A percentile compares a stretch with the other conserved stretches of the same genome.
phyloP scores from a whole-genome alignment of 495 filamentous ascomycete species.

The Penicillium canariense region DNA sequence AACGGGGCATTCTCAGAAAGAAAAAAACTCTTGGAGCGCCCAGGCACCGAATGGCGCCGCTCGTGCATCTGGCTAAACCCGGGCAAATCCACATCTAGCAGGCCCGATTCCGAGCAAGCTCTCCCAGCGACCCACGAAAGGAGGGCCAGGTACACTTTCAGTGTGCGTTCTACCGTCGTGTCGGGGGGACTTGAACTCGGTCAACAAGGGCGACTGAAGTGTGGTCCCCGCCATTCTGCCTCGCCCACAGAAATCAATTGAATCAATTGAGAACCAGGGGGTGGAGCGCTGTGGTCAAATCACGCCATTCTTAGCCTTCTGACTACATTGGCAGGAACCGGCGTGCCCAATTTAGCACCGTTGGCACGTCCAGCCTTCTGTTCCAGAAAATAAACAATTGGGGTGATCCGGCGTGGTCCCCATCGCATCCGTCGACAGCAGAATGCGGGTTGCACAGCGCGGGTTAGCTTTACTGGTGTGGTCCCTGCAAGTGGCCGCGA shows the following conservation, averaged over 20 bases:
- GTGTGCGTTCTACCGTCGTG: neutral
- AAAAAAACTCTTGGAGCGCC: neutral
- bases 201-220: neutral
- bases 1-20: neutral
- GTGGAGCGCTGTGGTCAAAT: conserved; percentile 3
- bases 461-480: conserved; percentile 12
- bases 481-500: conserved; percentile 30
- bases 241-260: no score
- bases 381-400: conserved; percentile 6
- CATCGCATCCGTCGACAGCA: conserved; percentile 9
- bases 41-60: neutral
- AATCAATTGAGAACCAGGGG: no score
- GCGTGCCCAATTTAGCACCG: neutral
- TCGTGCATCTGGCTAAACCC: no score
- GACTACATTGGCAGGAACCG: conserved; percentile 8
- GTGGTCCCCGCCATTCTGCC: no score
- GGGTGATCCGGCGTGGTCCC: neutral
- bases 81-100: neutral
- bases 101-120: neutral
- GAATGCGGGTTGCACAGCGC: conserved; percentile 19
- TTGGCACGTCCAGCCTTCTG: neutral
- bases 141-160: neutral
- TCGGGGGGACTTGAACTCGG: neutral
- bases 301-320: conserved; percentile 20
- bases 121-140: neutral